Base-by-base conservation (phyloP, 371 early-diverging fungal genomes). In the Mortierella sp. region DNA sequence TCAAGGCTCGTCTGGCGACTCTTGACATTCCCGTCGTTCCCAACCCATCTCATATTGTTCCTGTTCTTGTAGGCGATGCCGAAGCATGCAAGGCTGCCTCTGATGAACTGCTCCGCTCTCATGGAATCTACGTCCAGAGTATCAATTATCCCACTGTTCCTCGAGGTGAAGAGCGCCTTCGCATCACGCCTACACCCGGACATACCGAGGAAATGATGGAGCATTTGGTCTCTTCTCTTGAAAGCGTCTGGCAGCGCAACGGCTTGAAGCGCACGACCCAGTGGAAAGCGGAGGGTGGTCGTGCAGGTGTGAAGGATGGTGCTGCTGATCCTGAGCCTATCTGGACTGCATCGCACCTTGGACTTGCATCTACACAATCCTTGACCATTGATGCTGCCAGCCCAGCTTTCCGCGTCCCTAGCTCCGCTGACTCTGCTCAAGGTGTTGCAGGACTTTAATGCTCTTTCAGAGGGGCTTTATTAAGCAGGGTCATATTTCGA, bases 141-240 rank as follows among this genome's bases (percentile, higher is more conserved):
- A 99, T 99, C 89, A 99, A 99, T 86, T 98, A 92, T 81, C 99
- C 99, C 21, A 99, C 99, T 26, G 99, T 99, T 14, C 85, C 97
- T 45, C 89, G 89, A 12, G 98, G 98, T 55, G 95, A 98, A 82
- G 99, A 99, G 84, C 93, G 99, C 62, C 92, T 99, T 62, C 93
- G 99, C 50, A 97, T 98, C 84, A 98, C 99, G 7, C 99, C 99
- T 12, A 94, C 96, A 50, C 99, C 99, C 23, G 97, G 96, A 60
- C 99, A 99, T 82, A 91, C 85, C 61, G 84, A 80, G 21, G 86
- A 84, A 57, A 95, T 94, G 92, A 91, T 94, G 81, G 90, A 92
- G 64, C 86, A 90, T 45, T 90, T 99, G 57, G 93, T 97, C 45
- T 82, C 86, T n/a, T 92, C 96, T 19, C 86, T 99, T 44, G 88